A percentile compares a stretch with the other conserved stretches of the same genome.
Conservation (phyloP, 345 rosid genomes). For the Turnera subulata region DNA sequence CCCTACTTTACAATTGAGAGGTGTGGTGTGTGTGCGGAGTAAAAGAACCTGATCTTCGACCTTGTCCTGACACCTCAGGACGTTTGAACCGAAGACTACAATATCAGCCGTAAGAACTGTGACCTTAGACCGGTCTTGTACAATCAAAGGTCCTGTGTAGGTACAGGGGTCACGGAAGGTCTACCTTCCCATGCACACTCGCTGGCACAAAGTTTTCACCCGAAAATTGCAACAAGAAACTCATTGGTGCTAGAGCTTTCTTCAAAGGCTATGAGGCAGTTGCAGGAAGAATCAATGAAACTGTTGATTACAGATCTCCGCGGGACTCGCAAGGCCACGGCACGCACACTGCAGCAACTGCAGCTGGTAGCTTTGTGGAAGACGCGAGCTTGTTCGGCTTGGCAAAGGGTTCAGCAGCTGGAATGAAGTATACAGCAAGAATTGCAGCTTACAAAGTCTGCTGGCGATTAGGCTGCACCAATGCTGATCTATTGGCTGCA, state of each 20-base stretch:
- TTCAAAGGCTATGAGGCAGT: constrained; percentile 54
- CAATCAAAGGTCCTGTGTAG: too few species aligned
- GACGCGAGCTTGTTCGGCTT: constrained; percentile 48
- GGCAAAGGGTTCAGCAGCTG: constrained; percentile 56
- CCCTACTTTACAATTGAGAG: too few species aligned
- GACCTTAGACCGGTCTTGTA: too few species aligned
- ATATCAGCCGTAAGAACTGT: too few species aligned
- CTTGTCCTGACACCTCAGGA: too few species aligned
- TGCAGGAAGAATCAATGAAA: constrained; percentile 43
- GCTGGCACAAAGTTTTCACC: constrained; percentile 55
- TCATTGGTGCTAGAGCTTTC: constrained; percentile 68
- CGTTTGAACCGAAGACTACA: too few species aligned
- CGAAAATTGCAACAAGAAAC: constrained; percentile 59
- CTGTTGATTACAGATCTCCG: constrained; percentile 55
- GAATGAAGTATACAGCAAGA: constrained; percentile 65
- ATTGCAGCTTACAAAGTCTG: constrained; percentile 73
- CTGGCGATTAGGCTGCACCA: constrained; percentile 60
- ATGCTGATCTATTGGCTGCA: constrained; percentile 59
- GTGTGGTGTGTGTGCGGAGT: too few species aligned
- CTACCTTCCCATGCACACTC: too few species aligned
- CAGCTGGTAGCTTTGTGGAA: constrained; percentile 47
- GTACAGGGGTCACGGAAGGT: too few species aligned
- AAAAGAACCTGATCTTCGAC: too few species aligned
- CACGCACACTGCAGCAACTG: constrained; percentile 84
- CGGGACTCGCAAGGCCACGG: constrained; percentile 79